A percentile compares a stretch with the other conserved stretches of the same genome.
phyloP scores from a whole-genome alignment of 352 stramenopile species.

The Pythium sukuiense region DNA sequence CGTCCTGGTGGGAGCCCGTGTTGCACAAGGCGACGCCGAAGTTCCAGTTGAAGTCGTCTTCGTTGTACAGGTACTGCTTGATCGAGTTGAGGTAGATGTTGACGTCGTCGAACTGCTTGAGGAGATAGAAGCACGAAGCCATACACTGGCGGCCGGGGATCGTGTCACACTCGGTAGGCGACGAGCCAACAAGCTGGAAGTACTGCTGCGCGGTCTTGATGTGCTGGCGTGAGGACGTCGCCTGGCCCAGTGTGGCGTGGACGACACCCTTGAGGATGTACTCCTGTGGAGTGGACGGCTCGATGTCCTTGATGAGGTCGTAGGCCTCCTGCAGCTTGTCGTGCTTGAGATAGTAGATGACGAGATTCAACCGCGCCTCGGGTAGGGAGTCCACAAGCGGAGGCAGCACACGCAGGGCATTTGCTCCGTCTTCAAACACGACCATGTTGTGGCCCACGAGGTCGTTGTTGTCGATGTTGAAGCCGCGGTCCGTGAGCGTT shows the following conservation, averaged over 20 bases:
- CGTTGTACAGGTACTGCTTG: constrained; percentile 95
- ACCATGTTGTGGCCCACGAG: constrained; percentile 96
- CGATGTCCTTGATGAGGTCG: constrained; percentile 94
- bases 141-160: constrained; percentile 97
- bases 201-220: constrained; percentile 94
- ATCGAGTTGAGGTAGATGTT: constrained; percentile 98
- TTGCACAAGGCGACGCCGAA: constrained; percentile 93
- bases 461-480: constrained; percentile 90
- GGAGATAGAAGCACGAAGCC: constrained; percentile 96
- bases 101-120: constrained; percentile 96
- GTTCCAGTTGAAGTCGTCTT: constrained; percentile 99
- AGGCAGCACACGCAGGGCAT: constrained; percentile 92
- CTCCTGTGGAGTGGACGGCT: constrained; percentile 92
- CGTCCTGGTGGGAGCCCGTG: constrained; percentile 91
- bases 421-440: constrained; percentile 93
- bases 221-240: constrained; percentile 87
- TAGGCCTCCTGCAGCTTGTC: constrained; percentile 93
- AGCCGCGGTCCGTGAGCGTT: constrained; percentile 87
- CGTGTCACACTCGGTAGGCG: constrained; percentile 95
- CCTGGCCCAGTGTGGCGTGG: constrained; percentile 90
- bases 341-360: constrained; percentile 93
- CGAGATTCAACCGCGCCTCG: constrained; percentile 95
- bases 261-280: constrained; percentile 92
- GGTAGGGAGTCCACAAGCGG: constrained; percentile 91
- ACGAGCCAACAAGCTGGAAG: constrained; percentile 93